Conservation (phyloP, 345 rosid species). For the Salix caprea region DNA sequence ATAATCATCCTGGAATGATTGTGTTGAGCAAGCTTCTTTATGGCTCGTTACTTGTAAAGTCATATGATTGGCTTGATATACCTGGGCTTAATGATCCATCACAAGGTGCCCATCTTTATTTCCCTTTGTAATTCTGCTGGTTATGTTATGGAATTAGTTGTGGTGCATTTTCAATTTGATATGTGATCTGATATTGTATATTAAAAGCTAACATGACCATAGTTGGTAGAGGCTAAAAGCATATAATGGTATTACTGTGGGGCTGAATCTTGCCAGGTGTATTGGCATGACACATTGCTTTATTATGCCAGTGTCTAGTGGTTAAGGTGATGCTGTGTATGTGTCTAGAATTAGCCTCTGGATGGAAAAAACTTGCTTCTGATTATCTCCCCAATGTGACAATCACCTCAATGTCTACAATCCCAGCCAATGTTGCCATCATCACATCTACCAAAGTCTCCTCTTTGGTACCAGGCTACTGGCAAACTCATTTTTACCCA, state of each 20-base stretch:
- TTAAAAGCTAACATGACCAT: neutral
- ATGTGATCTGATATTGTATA: neutral
- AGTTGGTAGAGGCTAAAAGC: neutral
- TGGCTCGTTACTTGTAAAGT: conserved; percentile 73
- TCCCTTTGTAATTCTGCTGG: neutral
- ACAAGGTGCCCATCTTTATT: conserved; percentile 45
- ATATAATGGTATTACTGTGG: neutral
- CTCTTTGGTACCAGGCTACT: neutral
- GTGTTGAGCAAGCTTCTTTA: conserved; percentile 89
- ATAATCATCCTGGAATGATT: conserved; percentile 95
- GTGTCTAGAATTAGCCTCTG: neutral
- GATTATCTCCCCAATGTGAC: neutral
- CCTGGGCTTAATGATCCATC: conserved; percentile 44
- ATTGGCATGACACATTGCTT: neutral
- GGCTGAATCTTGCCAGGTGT: neutral
- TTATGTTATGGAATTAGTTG: neutral
- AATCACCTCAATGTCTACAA: neutral
- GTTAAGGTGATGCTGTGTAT: neutral
- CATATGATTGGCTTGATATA: conserved; percentile 83
- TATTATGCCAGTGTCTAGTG: neutral
- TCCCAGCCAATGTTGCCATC: neutral
- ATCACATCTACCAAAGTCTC: neutral
- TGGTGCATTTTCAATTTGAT: neutral
- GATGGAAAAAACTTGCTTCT: neutral
- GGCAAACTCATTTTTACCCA: neutral